These are phyloP conservation scores for Camellia granthamiana DNA, from an alignment of 148 eudicot species.

Conservation along the genomic window DNA sequence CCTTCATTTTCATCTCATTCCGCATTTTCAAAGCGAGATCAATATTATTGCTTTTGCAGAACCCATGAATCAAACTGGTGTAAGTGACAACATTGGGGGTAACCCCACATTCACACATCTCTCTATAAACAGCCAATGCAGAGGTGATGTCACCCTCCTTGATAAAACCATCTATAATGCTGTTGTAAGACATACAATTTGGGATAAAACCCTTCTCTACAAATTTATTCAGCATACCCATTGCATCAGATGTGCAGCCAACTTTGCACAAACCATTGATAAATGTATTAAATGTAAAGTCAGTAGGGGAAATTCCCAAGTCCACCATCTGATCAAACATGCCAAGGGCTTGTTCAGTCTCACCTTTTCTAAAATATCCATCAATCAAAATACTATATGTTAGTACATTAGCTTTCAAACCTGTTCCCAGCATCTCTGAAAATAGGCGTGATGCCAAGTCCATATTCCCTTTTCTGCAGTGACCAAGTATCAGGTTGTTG, in stretches of 20 bases:
- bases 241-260: slow-evolving; percentile 52
- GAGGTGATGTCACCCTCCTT: slow-evolving; percentile 49
- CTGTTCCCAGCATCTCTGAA: slow-evolving; percentile 42
- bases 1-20: slow-evolving; percentile 47
- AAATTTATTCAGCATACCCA: slow-evolving; percentile 38
- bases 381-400: slow-evolving; percentile 54
- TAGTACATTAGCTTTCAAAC: slow-evolving; percentile 49
- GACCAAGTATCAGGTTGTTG: slow-evolving; percentile 56
- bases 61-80: slow-evolving; percentile 68
- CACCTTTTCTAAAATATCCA: slow-evolving; percentile 54
- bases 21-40: slow-evolving; percentile 60
- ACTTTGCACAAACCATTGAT: slow-evolving; percentile 62
- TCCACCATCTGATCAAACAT: slow-evolving; percentile 46
- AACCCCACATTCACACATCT: slow-evolving; percentile 53
- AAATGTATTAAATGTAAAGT: slow-evolving; percentile 49
- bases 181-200: slow-evolving; percentile 49
- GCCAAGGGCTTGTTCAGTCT: slow-evolving; percentile 44
- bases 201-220: slow-evolving; percentile 44
- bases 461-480: slow-evolving; percentile 58
- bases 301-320: slow-evolving; percentile 40
- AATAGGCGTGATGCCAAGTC: slow-evolving; percentile 42
- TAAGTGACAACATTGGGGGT: slow-evolving; percentile 53
- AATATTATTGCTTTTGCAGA: slow-evolving; percentile 50
- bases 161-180: slow-evolving; percentile 60
- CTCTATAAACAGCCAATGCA: slow-evolving; percentile 57